Evolutionary conservation across 805 yeast genomes (phyloP).

Genomic region (Wickerhamiella spandovensis): DNA sequence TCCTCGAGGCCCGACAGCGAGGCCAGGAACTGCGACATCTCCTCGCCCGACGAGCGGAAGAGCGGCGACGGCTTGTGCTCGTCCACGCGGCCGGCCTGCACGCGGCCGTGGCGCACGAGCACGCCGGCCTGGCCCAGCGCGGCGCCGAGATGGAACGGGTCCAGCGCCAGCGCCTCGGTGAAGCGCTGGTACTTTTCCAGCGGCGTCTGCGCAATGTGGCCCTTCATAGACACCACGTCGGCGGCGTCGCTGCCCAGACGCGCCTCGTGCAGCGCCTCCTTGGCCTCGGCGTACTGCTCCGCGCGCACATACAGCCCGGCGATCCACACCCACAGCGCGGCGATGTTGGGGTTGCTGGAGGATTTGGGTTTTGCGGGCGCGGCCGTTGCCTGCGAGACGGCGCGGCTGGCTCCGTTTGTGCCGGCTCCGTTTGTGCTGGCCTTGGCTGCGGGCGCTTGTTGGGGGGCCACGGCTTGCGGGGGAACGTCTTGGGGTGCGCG

Average conservation of each 20-base stretch:
- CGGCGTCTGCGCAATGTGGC: slow-evolving; percentile 9
- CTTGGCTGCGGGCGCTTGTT: too few relatives aligned
- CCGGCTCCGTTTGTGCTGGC: neutral
- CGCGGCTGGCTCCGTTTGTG: neutral
- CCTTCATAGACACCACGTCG: slow-evolving; percentile 24
- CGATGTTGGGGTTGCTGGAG: slow-evolving; percentile 1
- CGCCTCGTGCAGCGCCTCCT: slow-evolving; percentile 62
- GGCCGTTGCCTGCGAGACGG: neutral
- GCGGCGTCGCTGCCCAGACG: slow-evolving; percentile 35
- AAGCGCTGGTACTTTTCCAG: slow-evolving; percentile 9
- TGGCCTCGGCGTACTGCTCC: slow-evolving; percentile 45
- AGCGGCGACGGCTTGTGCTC: slow-evolving; percentile 1
- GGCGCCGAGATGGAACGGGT: slow-evolving; percentile 11
- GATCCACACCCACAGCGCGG: slow-evolving; percentile 61
- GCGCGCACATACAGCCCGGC: slow-evolving; percentile 48
- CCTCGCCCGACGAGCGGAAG: slow-evolving; percentile 2
- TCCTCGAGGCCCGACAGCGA: slow-evolving; percentile 10
- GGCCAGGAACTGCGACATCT: slow-evolving; percentile 5
- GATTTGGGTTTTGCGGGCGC: neutral
- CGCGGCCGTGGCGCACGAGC: slow-evolving; percentile 1
- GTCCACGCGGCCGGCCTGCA: neutral
- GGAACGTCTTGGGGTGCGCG: too few relatives aligned
- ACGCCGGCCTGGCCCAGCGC: slow-evolving; percentile 13
- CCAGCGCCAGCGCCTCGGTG: slow-evolving; percentile 11
- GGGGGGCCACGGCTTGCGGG: too few relatives aligned